Evolutionary conservation across 352 stramenopile species (phyloP).

Genomic region (Globisporangium middletonii): DNA sequence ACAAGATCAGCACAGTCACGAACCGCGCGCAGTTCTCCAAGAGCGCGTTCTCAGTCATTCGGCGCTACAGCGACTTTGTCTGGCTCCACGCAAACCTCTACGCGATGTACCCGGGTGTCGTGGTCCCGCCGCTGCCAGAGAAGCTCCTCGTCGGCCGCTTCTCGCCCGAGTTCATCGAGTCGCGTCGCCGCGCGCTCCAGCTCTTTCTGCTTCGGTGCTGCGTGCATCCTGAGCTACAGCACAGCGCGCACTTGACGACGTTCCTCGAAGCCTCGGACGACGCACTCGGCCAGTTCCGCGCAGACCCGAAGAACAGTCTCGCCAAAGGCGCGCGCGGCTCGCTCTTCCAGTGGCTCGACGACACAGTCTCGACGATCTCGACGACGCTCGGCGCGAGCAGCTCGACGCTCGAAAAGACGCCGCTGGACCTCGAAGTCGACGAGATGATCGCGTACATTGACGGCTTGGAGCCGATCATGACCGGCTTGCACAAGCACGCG

Average conservation of each 20-base stretch:
- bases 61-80: slow-evolving; percentile 94
- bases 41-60: slow-evolving; percentile 87
- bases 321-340: slow-evolving; percentile 43
- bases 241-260: slow-evolving; percentile 78
- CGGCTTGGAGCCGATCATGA: slow-evolving; percentile 93
- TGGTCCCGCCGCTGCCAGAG: slow-evolving; percentile 94
- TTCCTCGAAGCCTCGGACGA: slow-evolving; percentile 83
- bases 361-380: slow-evolving; percentile 82
- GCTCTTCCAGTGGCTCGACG: slow-evolving; percentile 86
- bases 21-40: slow-evolving; percentile 80
- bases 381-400: slow-evolving; percentile 49
- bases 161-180: slow-evolving; percentile 90
- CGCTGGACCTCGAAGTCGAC: slow-evolving; percentile 92
- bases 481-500: slow-evolving; percentile 92
- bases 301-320: slow-evolving; percentile 51
- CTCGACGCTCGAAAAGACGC: slow-evolving; percentile 73
- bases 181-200: slow-evolving; percentile 67
- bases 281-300: slow-evolving; percentile 50
- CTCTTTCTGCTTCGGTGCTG: slow-evolving; percentile 78
- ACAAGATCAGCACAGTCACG: slow-evolving; percentile 89
- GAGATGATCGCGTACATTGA: slow-evolving; percentile 96
- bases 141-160: slow-evolving; percentile 94
- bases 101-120: slow-evolving; percentile 80
- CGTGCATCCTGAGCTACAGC: slow-evolving; percentile 76
- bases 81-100: slow-evolving; percentile 92